These are phyloP conservation scores for Colletotrichum echinochloae DNA, from an alignment of 2,329 filamentous ascomycete species.

Conservation along the genomic window DNA sequence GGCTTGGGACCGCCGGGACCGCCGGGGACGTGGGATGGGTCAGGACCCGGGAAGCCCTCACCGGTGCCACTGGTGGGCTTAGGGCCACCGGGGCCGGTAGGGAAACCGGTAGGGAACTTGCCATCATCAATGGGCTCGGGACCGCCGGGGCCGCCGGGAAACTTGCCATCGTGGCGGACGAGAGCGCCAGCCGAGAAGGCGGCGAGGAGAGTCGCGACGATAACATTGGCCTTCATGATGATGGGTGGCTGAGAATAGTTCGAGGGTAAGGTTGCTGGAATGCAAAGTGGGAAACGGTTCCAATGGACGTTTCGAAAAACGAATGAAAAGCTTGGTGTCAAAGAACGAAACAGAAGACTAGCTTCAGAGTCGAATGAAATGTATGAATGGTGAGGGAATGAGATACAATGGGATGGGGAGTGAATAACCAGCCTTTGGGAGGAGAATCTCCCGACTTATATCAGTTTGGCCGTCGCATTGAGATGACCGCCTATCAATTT, in stretches of 20 bases:
- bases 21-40: no score
- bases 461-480: background rate
- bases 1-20: background rate
- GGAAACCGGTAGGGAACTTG: constrained; percentile 23
- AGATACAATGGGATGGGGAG: constrained; percentile 3
- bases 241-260: background rate
- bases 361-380: constrained; percentile 37
- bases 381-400: constrained; percentile 26
- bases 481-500: background rate
- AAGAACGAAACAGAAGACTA: constrained; percentile 40
- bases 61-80: no score
- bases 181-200: constrained; percentile 32
- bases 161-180: constrained; percentile 11
- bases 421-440: background rate
- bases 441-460: constrained; percentile 26
- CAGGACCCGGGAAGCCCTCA: no score
- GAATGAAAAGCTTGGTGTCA: constrained; percentile 23
- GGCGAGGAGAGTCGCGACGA: constrained; percentile 35
- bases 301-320: constrained; percentile 13
- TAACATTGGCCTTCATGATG: constrained; percentile 38
- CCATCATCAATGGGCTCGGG: no score
- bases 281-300: background rate
- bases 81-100: background rate
- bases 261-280: background rate
- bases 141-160: constrained; percentile 1